Conservation (phyloP, 2,329 filamentous ascomycete genomes). For the Ophioceras dolichostomum region DNA sequence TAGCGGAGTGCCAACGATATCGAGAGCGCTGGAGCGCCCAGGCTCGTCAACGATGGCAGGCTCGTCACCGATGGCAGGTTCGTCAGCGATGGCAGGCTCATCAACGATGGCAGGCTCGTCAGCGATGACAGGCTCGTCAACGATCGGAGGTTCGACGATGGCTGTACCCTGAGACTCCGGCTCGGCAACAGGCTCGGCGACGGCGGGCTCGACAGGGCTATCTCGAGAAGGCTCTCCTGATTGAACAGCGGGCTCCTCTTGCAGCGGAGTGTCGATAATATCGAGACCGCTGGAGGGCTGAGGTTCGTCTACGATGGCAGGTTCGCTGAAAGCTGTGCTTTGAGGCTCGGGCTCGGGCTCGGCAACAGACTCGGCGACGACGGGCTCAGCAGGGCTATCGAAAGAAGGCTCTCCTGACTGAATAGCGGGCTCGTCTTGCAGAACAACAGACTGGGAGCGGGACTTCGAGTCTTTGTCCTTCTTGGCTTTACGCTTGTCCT, state of each 20-base stretch:
- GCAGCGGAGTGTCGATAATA: too few species aligned
- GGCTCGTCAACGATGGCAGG: background rate
- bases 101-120: background rate
- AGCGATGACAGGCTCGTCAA: background rate
- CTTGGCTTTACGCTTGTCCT: conserved; percentile 20
- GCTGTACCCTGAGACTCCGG: conserved; percentile 1
- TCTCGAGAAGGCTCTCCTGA: too few species aligned
- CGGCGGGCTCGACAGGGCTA: too few species aligned
- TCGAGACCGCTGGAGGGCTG: background rate
- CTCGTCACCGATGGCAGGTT: background rate
- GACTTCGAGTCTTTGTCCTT: too few species aligned
- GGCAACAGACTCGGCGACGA: background rate
- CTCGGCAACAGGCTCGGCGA: too few species aligned
- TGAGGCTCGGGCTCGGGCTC: background rate
- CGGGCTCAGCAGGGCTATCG: too few species aligned
- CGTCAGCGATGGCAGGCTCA: background rate
- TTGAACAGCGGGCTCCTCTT: too few species aligned
- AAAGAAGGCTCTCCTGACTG: too few species aligned
- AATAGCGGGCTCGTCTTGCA: too few species aligned
- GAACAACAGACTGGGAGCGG: too few species aligned
- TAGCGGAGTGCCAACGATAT: too few species aligned
- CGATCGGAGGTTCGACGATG: too few species aligned
- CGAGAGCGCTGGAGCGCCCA: background rate
- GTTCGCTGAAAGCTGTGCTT: background rate
- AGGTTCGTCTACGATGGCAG: background rate